phyloP scores from a whole-genome alignment of 2,329 filamentous ascomycete genomes.

The Microdochium trichocladiopsis region DNA sequence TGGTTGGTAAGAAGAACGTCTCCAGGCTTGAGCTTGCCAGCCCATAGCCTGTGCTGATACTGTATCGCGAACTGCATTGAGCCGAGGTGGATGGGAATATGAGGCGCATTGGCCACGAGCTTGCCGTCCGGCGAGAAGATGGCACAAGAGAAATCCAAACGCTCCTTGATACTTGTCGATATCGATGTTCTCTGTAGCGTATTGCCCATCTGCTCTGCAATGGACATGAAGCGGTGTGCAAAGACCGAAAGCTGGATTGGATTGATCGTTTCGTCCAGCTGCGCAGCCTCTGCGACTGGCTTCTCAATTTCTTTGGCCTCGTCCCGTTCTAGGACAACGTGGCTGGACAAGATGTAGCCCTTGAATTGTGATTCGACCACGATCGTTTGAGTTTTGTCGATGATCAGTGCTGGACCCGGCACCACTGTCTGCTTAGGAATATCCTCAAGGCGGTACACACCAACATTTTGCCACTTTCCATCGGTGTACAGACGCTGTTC shows the following conservation, averaged over 20 bases:
- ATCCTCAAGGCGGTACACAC: not conserved
- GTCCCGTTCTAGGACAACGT: not conserved
- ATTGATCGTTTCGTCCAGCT: not conserved
- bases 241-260: conserved; percentile 68
- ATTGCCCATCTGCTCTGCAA: conserved; percentile 77
- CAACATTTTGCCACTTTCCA: no score
- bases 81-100: conserved; percentile 60
- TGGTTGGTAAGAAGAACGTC: conserved; percentile 67
- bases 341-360: not conserved
- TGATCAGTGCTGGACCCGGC: not conserved
- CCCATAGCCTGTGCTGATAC: conserved; percentile 62
- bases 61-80: conserved; percentile 71
- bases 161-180: conserved; percentile 32
- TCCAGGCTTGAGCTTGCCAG: conserved; percentile 62
- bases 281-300: not conserved
- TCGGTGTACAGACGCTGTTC: not conserved
- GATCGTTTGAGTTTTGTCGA: not conserved
- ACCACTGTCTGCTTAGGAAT: not conserved
- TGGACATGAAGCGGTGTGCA: conserved; percentile 75
- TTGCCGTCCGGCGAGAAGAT: conserved; percentile 62
- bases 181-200: conserved; percentile 68
- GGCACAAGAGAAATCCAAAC: conserved; percentile 75
- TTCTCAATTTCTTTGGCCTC: not conserved
- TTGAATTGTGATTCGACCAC: not conserved
- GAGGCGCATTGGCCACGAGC: conserved; percentile 67